These are phyloP conservation scores for Fragilaria crotonensis DNA, from an alignment of 108 stramenopile species.

Conservation along the genomic window DNA sequence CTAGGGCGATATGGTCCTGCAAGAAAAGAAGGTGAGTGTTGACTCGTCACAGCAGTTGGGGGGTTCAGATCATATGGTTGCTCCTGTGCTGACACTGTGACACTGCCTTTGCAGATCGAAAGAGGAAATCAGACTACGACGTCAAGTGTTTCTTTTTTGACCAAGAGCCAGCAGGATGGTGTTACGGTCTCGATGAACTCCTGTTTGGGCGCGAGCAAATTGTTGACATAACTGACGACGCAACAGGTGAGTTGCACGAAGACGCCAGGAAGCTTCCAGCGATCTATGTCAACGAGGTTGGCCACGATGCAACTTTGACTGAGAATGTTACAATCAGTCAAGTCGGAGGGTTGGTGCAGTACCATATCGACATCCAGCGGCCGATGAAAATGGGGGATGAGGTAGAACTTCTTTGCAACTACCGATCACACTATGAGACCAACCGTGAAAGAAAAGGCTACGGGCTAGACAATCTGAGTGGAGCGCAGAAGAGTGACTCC, in stretches of 20 bases:
- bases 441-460: conserved; percentile 71
- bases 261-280: conserved; percentile 36
- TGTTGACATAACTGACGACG: conserved; percentile 71
- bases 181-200: conserved; percentile 21
- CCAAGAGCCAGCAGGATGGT: conserved; percentile 15
- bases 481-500: conserved; percentile 23
- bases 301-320: conserved; percentile 27
- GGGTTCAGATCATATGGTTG: not conserved
- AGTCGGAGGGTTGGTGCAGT: conserved; percentile 36
- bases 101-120: conserved; percentile 30
- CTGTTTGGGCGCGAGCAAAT: conserved; percentile 25
- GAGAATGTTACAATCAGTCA: conserved; percentile 39
- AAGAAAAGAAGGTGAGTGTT: conserved; percentile 18
- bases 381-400: conserved; percentile 51
- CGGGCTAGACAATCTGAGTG: conserved; percentile 35
- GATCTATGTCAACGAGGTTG: conserved; percentile 80
- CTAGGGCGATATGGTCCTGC: not conserved
- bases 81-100: conserved; percentile 1
- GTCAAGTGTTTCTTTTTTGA: conserved; percentile 53
- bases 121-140: conserved; percentile 33
- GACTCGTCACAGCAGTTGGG: conserved; percentile 8
- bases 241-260: conserved; percentile 55
- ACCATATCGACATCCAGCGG: conserved; percentile 35
- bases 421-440: conserved; percentile 50
- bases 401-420: conserved; percentile 60